These are phyloP conservation scores for Pyrenopolyporus hunteri DNA, from an alignment of 495 filamentous ascomycete species.

Conservation along the genomic window DNA sequence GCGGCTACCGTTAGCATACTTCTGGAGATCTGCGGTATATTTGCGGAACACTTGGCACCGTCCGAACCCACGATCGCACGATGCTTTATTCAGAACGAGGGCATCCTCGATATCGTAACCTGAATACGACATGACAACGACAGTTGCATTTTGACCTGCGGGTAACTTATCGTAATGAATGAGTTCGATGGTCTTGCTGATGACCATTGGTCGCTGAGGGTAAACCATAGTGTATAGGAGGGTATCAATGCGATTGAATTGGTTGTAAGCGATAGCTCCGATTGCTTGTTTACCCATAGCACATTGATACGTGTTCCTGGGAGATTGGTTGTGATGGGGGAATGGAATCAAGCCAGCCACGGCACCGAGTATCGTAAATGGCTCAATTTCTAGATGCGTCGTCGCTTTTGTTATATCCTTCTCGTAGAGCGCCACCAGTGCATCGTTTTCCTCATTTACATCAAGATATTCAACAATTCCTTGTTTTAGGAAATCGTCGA, in stretches of 20 bases:
- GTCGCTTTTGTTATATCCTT: constrained; percentile 76
- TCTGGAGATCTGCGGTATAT: constrained; percentile 75
- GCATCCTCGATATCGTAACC: constrained; percentile 99
- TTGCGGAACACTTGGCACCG: constrained; percentile 95
- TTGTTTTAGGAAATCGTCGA: constrained; percentile 88
- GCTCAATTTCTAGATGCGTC: constrained; percentile 96
- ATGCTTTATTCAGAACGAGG: constrained; percentile 94
- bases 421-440: constrained; percentile 88
- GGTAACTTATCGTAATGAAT: constrained; percentile 97
- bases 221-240: constrained; percentile 97
- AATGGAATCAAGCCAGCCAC: constrained; percentile 97
- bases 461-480: constrained; percentile 96
- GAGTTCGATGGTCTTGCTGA: constrained; percentile 93
- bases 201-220: constrained; percentile 96
- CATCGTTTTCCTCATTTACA: constrained; percentile 98
- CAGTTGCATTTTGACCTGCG: constrained; percentile 93
- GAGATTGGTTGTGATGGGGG: constrained; percentile 98
- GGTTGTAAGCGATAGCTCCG: constrained; percentile 95
- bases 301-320: constrained; percentile 98
- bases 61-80: constrained; percentile 90
- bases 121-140: constrained; percentile 98
- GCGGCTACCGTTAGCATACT: constrained; percentile 77
- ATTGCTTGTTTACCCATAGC: constrained; percentile 99
- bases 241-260: constrained; percentile 94
- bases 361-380: constrained; percentile 96